Evolutionary conservation across 192 early-diverging fungal genomes (phyloP).

Genomic region (Linnemannia schmuckeri): DNA sequence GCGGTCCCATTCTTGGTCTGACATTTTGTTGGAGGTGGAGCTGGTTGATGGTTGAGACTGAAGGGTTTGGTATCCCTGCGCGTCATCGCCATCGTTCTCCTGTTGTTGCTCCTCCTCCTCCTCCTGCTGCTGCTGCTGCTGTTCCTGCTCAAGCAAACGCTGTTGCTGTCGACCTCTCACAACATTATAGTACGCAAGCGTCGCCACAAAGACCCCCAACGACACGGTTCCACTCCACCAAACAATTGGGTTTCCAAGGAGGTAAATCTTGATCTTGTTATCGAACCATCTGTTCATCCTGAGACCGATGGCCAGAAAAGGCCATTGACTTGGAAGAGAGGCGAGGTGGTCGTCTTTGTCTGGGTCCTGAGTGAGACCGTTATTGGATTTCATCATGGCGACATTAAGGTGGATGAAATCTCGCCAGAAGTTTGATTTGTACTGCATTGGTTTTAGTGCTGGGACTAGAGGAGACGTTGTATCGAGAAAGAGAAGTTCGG

Average conservation of each 20-base stretch:
- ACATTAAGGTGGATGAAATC: slow-evolving; percentile 90
- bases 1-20: slow-evolving; percentile 69
- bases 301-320: slow-evolving; percentile 82
- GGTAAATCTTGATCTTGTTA: slow-evolving; percentile 82
- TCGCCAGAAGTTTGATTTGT: slow-evolving; percentile 79
- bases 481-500: neutral
- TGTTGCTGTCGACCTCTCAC: slow-evolving; percentile 63
- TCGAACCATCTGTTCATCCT: slow-evolving; percentile 93
- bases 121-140: neutral
- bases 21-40: slow-evolving; percentile 36
- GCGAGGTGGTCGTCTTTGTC: slow-evolving; percentile 87
- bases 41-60: neutral
- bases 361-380: slow-evolving; percentile 87
- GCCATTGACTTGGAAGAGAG: slow-evolving; percentile 91
- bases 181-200: slow-evolving; percentile 69
- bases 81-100: slow-evolving; percentile 13
- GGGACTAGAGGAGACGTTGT: neutral
- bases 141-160: slow-evolving; percentile 34
- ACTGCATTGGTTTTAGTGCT: slow-evolving; percentile 21
- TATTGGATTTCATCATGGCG: slow-evolving; percentile 95
- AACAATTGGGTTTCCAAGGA: slow-evolving; percentile 90
- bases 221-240: slow-evolving; percentile 83
- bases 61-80: no score
- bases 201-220: slow-evolving; percentile 62
- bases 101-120: neutral